These are phyloP conservation scores for Xylaria intraflava DNA, from an alignment of 495 filamentous ascomycete species.

Conservation along the genomic window DNA sequence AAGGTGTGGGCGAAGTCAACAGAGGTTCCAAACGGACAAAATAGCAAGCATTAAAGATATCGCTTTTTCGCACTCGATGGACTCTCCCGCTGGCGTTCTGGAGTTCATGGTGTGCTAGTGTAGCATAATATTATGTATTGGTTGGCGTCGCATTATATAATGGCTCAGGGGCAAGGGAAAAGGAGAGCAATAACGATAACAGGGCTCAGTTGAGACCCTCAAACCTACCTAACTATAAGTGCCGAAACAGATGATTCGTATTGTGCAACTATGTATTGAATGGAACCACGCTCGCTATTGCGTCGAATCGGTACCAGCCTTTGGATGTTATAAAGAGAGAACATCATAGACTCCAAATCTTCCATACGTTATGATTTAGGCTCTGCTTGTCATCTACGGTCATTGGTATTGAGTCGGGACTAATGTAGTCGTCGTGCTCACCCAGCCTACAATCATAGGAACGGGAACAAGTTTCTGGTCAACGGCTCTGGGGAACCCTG, in stretches of 20 bases:
- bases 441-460: too few species aligned
- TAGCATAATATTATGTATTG: constrained; percentile 20
- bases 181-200: constrained; percentile 7
- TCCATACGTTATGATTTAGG: too few species aligned
- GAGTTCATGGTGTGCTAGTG: constrained; percentile 10
- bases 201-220: constrained; percentile 1
- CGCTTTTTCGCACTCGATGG: background rate
- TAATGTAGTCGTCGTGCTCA: too few species aligned
- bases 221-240: background rate
- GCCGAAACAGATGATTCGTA: background rate
- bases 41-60: constrained; percentile 22
- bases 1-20: constrained; percentile 16
- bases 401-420: too few species aligned
- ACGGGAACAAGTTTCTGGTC: too few species aligned
- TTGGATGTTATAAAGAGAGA: too few species aligned
- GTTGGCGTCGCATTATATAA: constrained; percentile 22
- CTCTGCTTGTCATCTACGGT: too few species aligned
- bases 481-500: too few species aligned
- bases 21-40: constrained; percentile 21
- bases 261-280: background rate
- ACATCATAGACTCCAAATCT: too few species aligned
- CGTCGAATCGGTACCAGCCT: too few species aligned
- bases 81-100: constrained; percentile 1
- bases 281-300: too few species aligned
- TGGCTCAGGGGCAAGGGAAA: constrained; percentile 16